phyloP scores from a whole-genome alignment of 495 filamentous ascomycete species.

The Staphylotrichum longicolle region DNA sequence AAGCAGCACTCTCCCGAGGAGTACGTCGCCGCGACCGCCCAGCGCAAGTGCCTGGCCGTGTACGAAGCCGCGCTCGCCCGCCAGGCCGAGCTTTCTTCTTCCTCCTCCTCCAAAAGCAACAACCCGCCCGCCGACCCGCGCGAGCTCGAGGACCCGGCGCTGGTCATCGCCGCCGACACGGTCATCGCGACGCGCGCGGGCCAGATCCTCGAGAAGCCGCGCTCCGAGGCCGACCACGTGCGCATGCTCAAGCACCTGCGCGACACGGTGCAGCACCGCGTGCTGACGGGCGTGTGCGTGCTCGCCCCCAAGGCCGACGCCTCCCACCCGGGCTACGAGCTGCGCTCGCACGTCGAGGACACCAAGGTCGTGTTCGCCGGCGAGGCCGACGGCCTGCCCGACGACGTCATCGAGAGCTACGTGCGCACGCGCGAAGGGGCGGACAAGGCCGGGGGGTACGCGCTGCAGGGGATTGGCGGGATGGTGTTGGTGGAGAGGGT shows the following conservation, averaged over 20 bases:
- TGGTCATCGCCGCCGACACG: conserved; percentile 91
- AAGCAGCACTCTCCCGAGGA: conserved; percentile 70
- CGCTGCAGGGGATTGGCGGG: conserved; percentile 82
- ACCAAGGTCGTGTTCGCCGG: conserved; percentile 74
- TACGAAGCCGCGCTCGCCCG: conserved; percentile 66
- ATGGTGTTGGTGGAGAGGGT: conserved; percentile 79
- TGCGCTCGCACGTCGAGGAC: conserved; percentile 81
- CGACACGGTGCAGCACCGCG: conserved; percentile 70
- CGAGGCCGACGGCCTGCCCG: conserved; percentile 71
- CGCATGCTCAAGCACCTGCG: conserved; percentile 76
- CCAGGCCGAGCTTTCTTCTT: conserved; percentile 19
- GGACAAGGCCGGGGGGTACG: conserved; percentile 97
- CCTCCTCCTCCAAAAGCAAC: conserved; percentile 6
- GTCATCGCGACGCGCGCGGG: conserved; percentile 76
- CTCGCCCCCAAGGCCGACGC: conserved; percentile 77
- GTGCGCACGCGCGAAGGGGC: conserved; percentile 87
- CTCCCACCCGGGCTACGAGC: conserved; percentile 76
- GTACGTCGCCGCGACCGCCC: conserved; percentile 86
- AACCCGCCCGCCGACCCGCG: conserved; percentile 30
- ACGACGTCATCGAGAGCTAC: conserved; percentile 69
- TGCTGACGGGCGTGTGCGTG: conserved; percentile 74
- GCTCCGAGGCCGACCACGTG: conserved; percentile 73
- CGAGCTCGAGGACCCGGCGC: conserved; percentile 62
- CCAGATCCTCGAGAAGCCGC: conserved; percentile 84
- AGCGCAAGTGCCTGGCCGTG: conserved; percentile 73